phyloP scores from a whole-genome alignment of 2,329 filamentous ascomycete species.

The Talaromyces sp. region DNA sequence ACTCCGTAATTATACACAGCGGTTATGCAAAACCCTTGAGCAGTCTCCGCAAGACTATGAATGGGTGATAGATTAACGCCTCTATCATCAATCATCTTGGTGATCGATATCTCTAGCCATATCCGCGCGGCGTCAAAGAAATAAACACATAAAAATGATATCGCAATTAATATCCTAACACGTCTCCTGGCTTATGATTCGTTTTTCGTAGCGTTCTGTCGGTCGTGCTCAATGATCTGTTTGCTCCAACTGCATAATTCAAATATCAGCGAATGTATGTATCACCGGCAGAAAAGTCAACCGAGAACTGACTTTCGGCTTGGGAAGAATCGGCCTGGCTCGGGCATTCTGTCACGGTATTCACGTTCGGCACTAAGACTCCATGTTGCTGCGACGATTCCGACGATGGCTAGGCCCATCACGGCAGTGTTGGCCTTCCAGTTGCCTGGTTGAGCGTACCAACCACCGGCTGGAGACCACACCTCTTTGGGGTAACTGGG shows the following conservation, averaged over 20 bases:
- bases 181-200: conserved; percentile 31
- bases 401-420: conserved; percentile 64
- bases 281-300: conserved; percentile 11
- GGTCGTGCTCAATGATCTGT: conserved; percentile 68
- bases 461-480: conserved; percentile 97
- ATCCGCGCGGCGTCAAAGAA: conserved; percentile 20
- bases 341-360: conserved; percentile 69
- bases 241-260: conserved; percentile 60
- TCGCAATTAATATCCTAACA: conserved; percentile 16
- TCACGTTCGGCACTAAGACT: conserved; percentile 72
- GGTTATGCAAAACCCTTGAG: conserved; percentile 39
- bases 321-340: conserved; percentile 73
- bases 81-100: conserved; percentile 25
- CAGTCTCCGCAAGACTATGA: conserved; percentile 35
- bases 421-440: conserved; percentile 90
- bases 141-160: conserved; percentile 21
- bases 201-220: conserved; percentile 43
- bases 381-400: conserved; percentile 66
- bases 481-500: conserved; percentile 93
- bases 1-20: conserved; percentile 43
- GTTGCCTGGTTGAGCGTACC: conserved; percentile 92
- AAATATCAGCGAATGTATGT: conserved; percentile 17
- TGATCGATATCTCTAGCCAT: conserved; percentile 37
- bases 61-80: conserved; percentile 32
- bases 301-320: conserved; percentile 69